Evolutionary conservation across 768 basidiomycete genomes (phyloP), one percentile per base, ranked within the genome.

Genomic region (Termitomyces sp.): DNA sequence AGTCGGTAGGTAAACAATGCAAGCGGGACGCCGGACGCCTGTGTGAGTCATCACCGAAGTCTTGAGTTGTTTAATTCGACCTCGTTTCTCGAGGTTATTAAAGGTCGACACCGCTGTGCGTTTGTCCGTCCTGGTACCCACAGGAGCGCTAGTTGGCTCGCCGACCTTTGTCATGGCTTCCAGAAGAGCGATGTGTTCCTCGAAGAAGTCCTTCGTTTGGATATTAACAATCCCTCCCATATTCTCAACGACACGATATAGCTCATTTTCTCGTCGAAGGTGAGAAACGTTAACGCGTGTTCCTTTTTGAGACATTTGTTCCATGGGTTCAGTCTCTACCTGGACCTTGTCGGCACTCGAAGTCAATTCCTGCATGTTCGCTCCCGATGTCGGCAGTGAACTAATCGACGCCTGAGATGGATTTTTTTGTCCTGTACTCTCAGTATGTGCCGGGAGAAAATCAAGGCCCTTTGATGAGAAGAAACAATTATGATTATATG

Each of bases 251-350:
- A 90, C 79, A 31, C 81, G 83, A 55, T 85, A 66, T 48, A 94
- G 68, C 68, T 94, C 92, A 59, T 88, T 90, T 72, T 94, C 90
- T 22, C 92, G 83, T 4, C 90, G 83, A 42, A 91, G 73, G 57
- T 87, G 79, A 16, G 92, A 90, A 26, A 94, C 82, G 61, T 93
- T 94, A 48, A 83, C 75, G 60, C 79, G 81, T 72, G 60, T 36
- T 8, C 50, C 59, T 24, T 63, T 60, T 26, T 60, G 26, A 27
- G 43, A 37, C 7, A 29, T n/a, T 37, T 60, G 24, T 26, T 47
- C 49, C 5, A 32, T 43, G 22, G 32, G 18, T 50, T 46, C 57
- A 16, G 32, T 48, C 6, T 51, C 58, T 29, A 46, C 24, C n/a
- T 48, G 55, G 24, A 26, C 24, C 22, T 58, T 56, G 4, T 41